These are phyloP conservation scores for Umbellularia californica DNA, from an alignment of 164 flowering plant species.

Conservation along the genomic window DNA sequence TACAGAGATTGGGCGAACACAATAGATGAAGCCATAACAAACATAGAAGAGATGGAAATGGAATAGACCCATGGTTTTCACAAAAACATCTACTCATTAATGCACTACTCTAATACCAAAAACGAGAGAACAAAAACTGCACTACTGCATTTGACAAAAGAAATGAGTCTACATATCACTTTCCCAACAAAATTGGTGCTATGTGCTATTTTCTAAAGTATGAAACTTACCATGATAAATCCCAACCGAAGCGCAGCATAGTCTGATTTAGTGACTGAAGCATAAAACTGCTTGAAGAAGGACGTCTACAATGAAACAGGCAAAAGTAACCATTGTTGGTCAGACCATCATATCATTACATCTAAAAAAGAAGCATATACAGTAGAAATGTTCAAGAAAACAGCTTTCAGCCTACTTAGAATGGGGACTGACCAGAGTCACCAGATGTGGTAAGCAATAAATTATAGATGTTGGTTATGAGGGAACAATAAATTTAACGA, in stretches of 20 bases:
- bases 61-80: too few relatives aligned
- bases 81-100: too few relatives aligned
- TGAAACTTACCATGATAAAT: conserved; percentile 59
- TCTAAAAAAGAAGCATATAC: not conserved
- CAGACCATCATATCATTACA: too few relatives aligned
- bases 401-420: not conserved
- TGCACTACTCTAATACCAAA: too few relatives aligned
- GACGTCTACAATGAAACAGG: conserved; percentile 40
- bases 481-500: too few relatives aligned
- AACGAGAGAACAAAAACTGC: too few relatives aligned
- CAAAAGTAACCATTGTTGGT: not conserved
- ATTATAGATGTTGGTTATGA: too few relatives aligned
- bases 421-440: not conserved
- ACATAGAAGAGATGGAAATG: too few relatives aligned
- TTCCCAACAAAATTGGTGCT: not conserved
- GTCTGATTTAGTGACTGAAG: conserved; percentile 71
- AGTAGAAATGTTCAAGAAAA: not conserved
- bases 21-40: conserved; percentile 5
- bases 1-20: not conserved
- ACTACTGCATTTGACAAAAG: too few relatives aligned
- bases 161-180: too few relatives aligned
- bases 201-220: not conserved
- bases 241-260: conserved; percentile 70
- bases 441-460: not conserved
- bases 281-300: conserved; percentile 77